Percentiles rank a stretch among this genome's conserved stretches.
Evolutionary conservation across 257 asterid genomes (phyloP).

Genomic region (Nemophila menziesii): DNA sequence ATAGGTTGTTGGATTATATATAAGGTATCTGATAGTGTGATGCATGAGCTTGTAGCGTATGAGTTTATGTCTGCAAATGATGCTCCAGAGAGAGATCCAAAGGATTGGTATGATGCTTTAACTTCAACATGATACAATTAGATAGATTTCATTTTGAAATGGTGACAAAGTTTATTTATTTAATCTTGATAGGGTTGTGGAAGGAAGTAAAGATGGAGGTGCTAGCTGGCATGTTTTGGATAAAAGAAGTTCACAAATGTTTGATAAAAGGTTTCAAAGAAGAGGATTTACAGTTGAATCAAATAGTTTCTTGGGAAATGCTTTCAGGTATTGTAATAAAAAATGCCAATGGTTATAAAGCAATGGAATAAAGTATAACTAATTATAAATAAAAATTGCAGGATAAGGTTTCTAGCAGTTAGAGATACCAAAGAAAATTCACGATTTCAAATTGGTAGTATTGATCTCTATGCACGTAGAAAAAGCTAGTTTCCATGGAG

Average conservation of each 20-base stretch:
- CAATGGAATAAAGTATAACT: background rate
- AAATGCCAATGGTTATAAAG: background rate
- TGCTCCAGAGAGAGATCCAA: constrained; percentile 94
- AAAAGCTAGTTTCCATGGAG: constrained; percentile 11
- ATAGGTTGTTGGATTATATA: constrained; percentile 87
- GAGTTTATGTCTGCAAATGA: constrained; percentile 94
- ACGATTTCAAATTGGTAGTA: constrained; percentile 84
- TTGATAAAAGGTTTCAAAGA: constrained; percentile 63
- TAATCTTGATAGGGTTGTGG: constrained; percentile 46
- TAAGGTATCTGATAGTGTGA: constrained; percentile 38
- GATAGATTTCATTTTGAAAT: too few relatives aligned
- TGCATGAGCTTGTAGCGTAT: constrained; percentile 57
- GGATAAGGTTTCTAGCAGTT: constrained; percentile 60
- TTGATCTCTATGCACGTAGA: constrained; percentile 55
- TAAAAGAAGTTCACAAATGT: constrained; percentile 51
- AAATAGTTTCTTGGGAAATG: constrained; percentile 47
- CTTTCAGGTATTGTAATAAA: constrained; percentile 49
- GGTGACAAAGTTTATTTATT: too few relatives aligned
- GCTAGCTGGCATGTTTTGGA: constrained; percentile 63
- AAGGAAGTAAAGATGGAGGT: constrained; percentile 85
- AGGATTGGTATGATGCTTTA: constrained; percentile 54
- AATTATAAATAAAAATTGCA: constrained; percentile 20
- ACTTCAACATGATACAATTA: background rate
- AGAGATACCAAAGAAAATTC: constrained; percentile 55
- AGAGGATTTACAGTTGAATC: constrained; percentile 39